A percentile compares a stretch with the other conserved stretches of the same genome.
These are phyloP conservation scores for Sugiyamaella americana DNA, from an alignment of 805 yeast species.

Conservation along the genomic window DNA sequence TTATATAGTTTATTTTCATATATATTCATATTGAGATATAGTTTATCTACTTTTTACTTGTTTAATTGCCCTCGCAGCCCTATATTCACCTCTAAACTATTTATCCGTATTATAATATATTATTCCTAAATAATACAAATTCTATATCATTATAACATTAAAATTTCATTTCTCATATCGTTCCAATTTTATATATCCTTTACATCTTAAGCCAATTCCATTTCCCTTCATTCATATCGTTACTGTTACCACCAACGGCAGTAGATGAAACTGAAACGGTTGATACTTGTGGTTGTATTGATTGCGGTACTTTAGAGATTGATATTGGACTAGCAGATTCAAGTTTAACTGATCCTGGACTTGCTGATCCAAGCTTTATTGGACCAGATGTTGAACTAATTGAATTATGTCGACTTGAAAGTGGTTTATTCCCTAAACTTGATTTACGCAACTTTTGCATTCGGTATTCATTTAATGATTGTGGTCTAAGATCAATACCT, in stretches of 20 bases:
- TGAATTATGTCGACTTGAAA: slow-evolving; percentile 13
- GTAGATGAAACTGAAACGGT: neutral
- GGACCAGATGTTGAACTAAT: neutral
- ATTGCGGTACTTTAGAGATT: neutral
- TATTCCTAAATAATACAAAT: neutral
- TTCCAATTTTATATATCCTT: neutral
- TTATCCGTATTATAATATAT: no score
- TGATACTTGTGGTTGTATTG: neutral
- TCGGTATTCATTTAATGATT: slow-evolving; percentile 12
- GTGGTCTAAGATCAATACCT: slow-evolving; percentile 9
- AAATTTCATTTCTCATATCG: neutral
- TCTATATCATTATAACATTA: neutral
- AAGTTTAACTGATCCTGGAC: neutral
- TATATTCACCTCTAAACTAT: no score
- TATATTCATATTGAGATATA: no score
- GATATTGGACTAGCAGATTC: neutral
- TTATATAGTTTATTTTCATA: no score
- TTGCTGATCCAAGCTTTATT: neutral
- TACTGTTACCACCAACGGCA: neutral
- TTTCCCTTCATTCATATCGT: slow-evolving; percentile 11
- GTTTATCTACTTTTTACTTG: no score
- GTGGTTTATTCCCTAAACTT: slow-evolving; percentile 1
- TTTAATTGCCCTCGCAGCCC: no score
- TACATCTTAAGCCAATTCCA: slow-evolving; percentile 27
- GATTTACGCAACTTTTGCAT: slow-evolving; percentile 5